Evolutionary conservation across 1,284 basidiomycete genomes (phyloP), one percentile per base, ranked within the genome.

Genomic region (Spongiforma sp.): DNA sequence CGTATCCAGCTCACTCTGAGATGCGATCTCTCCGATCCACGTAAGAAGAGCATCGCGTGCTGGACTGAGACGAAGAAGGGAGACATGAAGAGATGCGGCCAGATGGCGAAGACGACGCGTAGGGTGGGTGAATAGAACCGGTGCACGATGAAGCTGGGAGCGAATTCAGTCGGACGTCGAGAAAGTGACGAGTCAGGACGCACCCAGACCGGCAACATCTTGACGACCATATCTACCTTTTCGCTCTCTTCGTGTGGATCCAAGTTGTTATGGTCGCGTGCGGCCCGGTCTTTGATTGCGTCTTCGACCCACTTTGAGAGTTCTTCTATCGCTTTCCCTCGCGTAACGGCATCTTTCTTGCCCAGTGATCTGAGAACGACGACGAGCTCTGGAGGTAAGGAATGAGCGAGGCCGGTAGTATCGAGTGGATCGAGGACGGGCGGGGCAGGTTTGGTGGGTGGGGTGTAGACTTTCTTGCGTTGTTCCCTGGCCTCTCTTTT

Each of bases 311-410:
- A 97, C 2, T 77, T 82, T 12, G 84, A 76, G 30, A 99, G 78
- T 63, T 96, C 95, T 73, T 99, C 97, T 64, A 99, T 79, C 0
- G 95, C 96, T 69, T 93, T 90, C 21, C 86, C 81, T 74, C 95
- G 91, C 1, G 97, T 99, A 50, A 95, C 86, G 24, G 88, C 86
- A 67, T 98, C 96, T 81, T 98, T 98, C 85, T 99, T 99, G 36
- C 87, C 89, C 53, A 99, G 82, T 61, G 89, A 87, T 59, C 94
- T 81, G 57, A 99, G 83, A 2, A 95, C 85, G 28, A 99, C 88
- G 19, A 97, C 85, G 24, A 99, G 83, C 56, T 96, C 95, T 1
- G 95, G 86, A 0, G 93, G 90, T 15, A 96, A 79, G n/a, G 81
- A 81, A 72, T 89, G 85, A 15, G 87, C 91, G 12, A 98, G 83